A percentile compares a stretch with the other conserved stretches of the same genome.
Conservation (phyloP, 2,329 filamentous ascomycete species). For the Rutstroemia sp. region DNA sequence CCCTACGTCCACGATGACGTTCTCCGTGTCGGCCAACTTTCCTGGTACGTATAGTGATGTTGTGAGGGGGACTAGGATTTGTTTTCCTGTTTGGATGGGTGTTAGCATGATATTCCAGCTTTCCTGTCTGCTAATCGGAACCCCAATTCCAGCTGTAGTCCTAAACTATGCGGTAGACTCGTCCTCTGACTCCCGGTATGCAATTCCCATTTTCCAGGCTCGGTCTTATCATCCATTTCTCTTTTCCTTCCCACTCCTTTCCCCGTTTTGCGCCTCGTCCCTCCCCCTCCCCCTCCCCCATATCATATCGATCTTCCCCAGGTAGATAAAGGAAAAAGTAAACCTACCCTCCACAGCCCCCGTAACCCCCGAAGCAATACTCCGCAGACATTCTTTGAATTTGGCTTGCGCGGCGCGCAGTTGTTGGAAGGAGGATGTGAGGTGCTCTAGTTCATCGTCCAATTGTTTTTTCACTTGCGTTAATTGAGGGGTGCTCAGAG, state of each 20-base stretch:
- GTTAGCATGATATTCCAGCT: conserved; percentile 6
- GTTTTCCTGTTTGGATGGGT: conserved; percentile 32
- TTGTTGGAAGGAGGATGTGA: conserved; percentile 83
- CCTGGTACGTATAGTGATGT: conserved; percentile 92
- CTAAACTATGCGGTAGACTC: background rate
- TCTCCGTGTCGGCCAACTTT: conserved; percentile 63
- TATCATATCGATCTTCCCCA: too few relatives aligned
- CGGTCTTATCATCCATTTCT: background rate
- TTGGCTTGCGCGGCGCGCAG: conserved; percentile 84
- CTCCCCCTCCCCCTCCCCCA: background rate
- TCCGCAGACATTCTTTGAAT: conserved; percentile 82
- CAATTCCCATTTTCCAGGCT: background rate
- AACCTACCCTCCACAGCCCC: conserved; percentile 31
- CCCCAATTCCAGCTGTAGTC: too few relatives aligned
- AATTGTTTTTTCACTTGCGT: conserved; percentile 91
- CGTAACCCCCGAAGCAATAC: conserved; percentile 55
- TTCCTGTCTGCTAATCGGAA: too few relatives aligned
- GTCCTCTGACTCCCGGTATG: background rate
- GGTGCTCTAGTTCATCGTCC: conserved; percentile 90
- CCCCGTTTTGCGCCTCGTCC: background rate
- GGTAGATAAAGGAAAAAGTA: background rate
- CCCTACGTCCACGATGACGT: conserved; percentile 84
- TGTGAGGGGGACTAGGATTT: conserved; percentile 86
- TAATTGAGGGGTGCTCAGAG: conserved; percentile 77
- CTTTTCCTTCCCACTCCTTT: background rate